These are phyloP conservation scores for Ceratocystis smalleyi DNA, from an alignment of 2,329 filamentous ascomycete genomes.

Conservation along the genomic window DNA sequence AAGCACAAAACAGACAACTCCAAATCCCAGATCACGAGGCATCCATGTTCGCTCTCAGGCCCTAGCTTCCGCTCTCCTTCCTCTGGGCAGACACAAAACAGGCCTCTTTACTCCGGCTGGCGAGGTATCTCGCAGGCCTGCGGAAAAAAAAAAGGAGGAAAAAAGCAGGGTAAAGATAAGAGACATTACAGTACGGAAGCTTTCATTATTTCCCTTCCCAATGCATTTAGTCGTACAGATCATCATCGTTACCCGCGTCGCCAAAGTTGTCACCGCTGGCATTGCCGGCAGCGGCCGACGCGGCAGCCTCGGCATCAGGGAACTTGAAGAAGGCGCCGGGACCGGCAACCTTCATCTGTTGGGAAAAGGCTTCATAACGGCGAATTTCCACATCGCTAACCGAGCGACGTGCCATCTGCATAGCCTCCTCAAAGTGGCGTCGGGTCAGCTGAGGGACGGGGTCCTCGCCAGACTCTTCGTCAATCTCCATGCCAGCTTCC, in stretches of 20 bases:
- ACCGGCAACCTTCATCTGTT: constrained; percentile 97
- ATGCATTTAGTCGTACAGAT: constrained; percentile 58
- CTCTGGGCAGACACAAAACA: neutral
- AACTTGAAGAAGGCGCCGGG: constrained; percentile 98
- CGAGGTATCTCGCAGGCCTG: neutral
- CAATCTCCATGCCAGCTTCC: constrained; percentile 56
- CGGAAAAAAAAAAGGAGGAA: constrained; percentile 1
- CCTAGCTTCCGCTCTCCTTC: neutral
- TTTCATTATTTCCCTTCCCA: neutral
- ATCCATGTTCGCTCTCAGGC: constrained; percentile 7
- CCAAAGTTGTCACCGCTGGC: constrained; percentile 51
- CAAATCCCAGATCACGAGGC: constrained; percentile 13
- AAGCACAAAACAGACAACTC: constrained; percentile 11
- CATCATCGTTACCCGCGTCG: constrained; percentile 83
- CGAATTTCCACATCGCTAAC: constrained; percentile 95
- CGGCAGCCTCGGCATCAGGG: constrained; percentile 46
- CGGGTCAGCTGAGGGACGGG: constrained; percentile 91
- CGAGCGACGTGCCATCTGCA: constrained; percentile 84
- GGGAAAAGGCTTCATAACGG: constrained; percentile 93
- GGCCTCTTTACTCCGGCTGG: too few species aligned
- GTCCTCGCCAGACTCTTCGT: constrained; percentile 71
- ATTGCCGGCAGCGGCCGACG: constrained; percentile 38
- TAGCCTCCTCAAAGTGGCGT: constrained; percentile 96
- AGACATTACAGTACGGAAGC: neutral
- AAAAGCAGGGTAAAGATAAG: neutral